These are phyloP conservation scores for Rhododendron simsii DNA, from an alignment of 148 eudicot species.

Conservation along the genomic window DNA sequence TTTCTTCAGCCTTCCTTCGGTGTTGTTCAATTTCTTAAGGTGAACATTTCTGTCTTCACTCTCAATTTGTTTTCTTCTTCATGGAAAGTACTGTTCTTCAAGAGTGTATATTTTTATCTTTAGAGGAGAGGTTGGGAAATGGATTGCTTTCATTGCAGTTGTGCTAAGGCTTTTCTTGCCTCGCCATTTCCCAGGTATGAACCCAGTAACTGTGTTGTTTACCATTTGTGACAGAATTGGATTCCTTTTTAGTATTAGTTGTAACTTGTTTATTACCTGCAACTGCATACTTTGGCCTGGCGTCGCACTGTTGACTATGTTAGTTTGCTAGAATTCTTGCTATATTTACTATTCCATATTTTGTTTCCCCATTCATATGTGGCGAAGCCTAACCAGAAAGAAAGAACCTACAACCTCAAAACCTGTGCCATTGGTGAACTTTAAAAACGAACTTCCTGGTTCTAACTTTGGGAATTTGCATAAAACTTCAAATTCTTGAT, in stretches of 20 bases:
- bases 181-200: constrained; percentile 59
- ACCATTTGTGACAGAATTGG: neutral
- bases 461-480: neutral
- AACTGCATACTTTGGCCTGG: neutral
- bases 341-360: neutral
- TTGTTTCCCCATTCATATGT: neutral
- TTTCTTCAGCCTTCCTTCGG: constrained; percentile 69
- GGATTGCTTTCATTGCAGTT: constrained; percentile 80
- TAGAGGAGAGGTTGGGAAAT: constrained; percentile 78
- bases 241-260: neutral
- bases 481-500: neutral
- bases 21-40: constrained; percentile 60
- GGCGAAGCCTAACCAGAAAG: neutral
- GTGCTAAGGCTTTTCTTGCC: constrained; percentile 69
- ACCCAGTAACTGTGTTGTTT: neutral
- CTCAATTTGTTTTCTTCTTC: neutral
- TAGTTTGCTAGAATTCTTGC: neutral
- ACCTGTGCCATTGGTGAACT: neutral
- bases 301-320: neutral
- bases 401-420: neutral
- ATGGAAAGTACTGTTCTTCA: neutral
- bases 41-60: constrained; percentile 14
- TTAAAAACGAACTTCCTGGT: neutral
- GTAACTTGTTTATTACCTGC: neutral
- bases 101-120: neutral